A percentile compares a stretch with the other conserved stretches of the same genome.
These are phyloP conservation scores for Cyphellophora attinorum DNA, from an alignment of 2,329 filamentous ascomycete genomes.

Conservation along the genomic window DNA sequence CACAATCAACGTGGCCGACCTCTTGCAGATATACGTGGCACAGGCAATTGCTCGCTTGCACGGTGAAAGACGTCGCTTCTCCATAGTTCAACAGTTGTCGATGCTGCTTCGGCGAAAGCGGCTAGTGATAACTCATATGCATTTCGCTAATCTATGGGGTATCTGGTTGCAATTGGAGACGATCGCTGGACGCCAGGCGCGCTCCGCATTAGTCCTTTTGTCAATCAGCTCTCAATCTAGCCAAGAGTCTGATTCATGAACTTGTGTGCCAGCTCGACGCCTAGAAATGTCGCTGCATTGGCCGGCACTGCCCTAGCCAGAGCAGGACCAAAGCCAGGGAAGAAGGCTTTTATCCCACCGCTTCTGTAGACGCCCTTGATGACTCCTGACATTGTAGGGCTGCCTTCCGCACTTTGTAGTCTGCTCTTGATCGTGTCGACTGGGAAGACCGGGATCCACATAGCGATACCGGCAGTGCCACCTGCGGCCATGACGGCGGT, in stretches of 20 bases:
- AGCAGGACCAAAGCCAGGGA: constrained; percentile 90
- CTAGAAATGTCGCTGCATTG: constrained; percentile 82
- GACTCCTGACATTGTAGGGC: constrained; percentile 69
- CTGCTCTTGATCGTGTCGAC: constrained; percentile 93
- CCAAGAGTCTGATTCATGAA: constrained; percentile 39
- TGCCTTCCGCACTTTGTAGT: constrained; percentile 82
- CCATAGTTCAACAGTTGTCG: too few species aligned
- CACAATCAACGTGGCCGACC: too few species aligned
- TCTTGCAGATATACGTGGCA: too few species aligned
- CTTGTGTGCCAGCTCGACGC: constrained; percentile 42
- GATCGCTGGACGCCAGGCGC: too few species aligned
- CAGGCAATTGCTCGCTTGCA: too few species aligned
- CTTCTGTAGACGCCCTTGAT: constrained; percentile 72
- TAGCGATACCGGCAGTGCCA: constrained; percentile 84
- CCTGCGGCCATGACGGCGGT: constrained; percentile 77
- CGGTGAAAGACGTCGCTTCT: too few species aligned
- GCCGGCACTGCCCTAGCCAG: constrained; percentile 88
- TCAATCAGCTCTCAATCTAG: too few species aligned
- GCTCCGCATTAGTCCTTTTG: too few species aligned
- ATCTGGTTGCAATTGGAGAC: too few species aligned
- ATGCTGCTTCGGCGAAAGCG: too few species aligned
- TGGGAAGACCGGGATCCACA: constrained; percentile 99
- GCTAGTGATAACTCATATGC: too few species aligned
- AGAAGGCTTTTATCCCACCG: constrained; percentile 85
- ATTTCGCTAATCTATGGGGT: too few species aligned